Conservation (phyloP, 495 filamentous ascomycete genomes). For the Apodospora peruviana region DNA sequence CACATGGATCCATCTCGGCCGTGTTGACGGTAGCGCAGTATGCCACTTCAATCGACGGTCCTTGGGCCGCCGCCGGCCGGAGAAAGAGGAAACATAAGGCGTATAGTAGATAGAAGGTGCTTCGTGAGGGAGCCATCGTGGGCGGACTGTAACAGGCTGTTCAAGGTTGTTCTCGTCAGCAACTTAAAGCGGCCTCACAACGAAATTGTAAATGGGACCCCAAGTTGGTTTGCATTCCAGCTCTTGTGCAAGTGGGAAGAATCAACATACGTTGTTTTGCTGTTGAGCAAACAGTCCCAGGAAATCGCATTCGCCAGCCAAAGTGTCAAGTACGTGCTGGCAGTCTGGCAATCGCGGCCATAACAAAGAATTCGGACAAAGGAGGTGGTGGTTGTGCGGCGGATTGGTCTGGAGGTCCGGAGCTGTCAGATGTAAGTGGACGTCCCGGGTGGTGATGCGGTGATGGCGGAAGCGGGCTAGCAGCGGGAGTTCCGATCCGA, state of each 20-base stretch:
- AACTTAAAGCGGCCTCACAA: not conserved
- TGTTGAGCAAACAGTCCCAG: too few relatives aligned
- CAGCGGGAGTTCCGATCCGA: not conserved
- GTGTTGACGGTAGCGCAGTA: slow-evolving; percentile 41
- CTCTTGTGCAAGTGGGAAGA: too few relatives aligned
- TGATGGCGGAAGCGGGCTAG: too few relatives aligned
- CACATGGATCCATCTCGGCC: slow-evolving; percentile 27
- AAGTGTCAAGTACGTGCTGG: too few relatives aligned
- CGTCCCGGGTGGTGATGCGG: not conserved
- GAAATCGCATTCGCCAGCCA: too few relatives aligned
- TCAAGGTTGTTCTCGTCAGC: not conserved
- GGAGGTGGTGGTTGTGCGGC: not conserved
- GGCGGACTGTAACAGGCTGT: too few relatives aligned
- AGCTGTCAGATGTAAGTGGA: not conserved
- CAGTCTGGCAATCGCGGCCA: too few relatives aligned
- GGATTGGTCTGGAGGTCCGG: not conserved
- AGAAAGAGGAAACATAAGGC: slow-evolving; percentile 8
- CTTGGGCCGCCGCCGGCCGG: slow-evolving; percentile 5
- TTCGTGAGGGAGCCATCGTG: not conserved
- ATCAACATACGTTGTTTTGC: too few relatives aligned
- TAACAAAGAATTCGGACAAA: not conserved
- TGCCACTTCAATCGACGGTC: slow-evolving; percentile 25
- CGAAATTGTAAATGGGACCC: too few relatives aligned
- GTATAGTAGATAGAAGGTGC: not conserved
- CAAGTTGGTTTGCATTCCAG: too few relatives aligned